phyloP scores from a whole-genome alignment of 73 alveolate species.

The Paramecium caudatum region DNA sequence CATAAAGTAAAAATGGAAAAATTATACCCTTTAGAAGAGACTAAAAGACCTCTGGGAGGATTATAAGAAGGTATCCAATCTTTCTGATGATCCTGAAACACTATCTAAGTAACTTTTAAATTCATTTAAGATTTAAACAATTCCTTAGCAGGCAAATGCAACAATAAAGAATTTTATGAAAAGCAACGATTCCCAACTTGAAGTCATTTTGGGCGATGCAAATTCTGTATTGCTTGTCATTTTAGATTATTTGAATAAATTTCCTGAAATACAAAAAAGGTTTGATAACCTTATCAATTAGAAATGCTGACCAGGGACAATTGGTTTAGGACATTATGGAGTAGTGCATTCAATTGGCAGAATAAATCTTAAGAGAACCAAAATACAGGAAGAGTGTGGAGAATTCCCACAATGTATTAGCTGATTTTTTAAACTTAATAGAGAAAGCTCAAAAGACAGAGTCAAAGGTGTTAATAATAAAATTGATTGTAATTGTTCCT shows the following conservation, averaged over 20 bases:
- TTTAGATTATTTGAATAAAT: slow-evolving; percentile 42
- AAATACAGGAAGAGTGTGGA: slow-evolving; percentile 57
- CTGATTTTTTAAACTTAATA: slow-evolving; percentile 50
- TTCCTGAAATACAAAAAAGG: slow-evolving; percentile 51
- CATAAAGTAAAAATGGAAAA: slow-evolving; percentile 62
- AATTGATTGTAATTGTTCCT: slow-evolving; percentile 1
- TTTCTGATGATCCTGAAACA: slow-evolving; percentile 41
- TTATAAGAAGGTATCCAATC: slow-evolving; percentile 37
- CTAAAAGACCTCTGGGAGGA: slow-evolving; percentile 59
- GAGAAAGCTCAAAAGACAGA: slow-evolving; percentile 58
- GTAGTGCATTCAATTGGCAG: slow-evolving; percentile 62
- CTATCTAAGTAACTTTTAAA: neutral
- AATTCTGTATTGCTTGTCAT: neutral
- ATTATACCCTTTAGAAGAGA: slow-evolving; percentile 25
- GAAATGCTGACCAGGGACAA: slow-evolving; percentile 58
- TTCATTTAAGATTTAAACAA: neutral
- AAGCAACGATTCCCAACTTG: slow-evolving; percentile 10
- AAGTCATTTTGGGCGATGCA: slow-evolving; percentile 20
- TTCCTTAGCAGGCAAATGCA: slow-evolving; percentile 39
- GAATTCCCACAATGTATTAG: slow-evolving; percentile 41
- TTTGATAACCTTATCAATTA: neutral
- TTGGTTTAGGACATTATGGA: slow-evolving; percentile 52
- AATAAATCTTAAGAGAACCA: slow-evolving; percentile 64
- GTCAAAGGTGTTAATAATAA: slow-evolving; percentile 33
- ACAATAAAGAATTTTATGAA: slow-evolving; percentile 5